Conservation (phyloP, 2,329 filamentous ascomycete species). For the Exophiala sp. region DNA sequence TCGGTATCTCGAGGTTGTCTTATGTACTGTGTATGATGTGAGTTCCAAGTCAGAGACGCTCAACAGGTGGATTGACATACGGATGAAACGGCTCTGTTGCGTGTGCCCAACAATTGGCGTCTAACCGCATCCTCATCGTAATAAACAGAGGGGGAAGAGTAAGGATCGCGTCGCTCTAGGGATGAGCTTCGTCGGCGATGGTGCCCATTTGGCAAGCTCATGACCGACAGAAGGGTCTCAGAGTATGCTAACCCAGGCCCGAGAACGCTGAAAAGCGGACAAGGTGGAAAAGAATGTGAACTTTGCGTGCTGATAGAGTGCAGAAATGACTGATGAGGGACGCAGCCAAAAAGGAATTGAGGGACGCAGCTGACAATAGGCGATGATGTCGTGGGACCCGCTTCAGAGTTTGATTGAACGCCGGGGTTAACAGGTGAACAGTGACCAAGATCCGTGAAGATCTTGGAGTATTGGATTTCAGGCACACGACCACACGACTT, state of each 20-base stretch:
- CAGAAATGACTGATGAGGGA: neutral
- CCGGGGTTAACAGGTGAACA: neutral
- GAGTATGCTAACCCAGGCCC: neutral
- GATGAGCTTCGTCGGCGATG: conserved; percentile 41
- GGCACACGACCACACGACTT: neutral
- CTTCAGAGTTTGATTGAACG: conserved; percentile 3
- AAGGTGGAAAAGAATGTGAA: neutral
- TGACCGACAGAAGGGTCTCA: conserved; percentile 22
- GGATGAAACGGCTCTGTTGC: conserved; percentile 54
- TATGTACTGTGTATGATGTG: conserved; percentile 19
- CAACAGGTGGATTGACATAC: conserved; percentile 38
- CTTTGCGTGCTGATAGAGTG: neutral
- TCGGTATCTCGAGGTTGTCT: conserved; percentile 19
- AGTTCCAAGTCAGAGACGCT: neutral
- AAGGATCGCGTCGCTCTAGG: conserved; percentile 48
- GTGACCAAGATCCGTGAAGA: neutral
- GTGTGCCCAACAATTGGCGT: conserved; percentile 43
- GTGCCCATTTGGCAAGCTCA: conserved; percentile 41
- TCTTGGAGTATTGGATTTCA: neutral
- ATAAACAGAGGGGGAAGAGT: conserved; percentile 57
- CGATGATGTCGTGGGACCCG: conserved; percentile 15
- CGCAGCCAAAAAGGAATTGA: neutral
- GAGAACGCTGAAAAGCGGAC: neutral
- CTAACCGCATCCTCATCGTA: conserved; percentile 53
- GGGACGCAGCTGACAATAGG: neutral